A percentile compares a stretch with the other conserved stretches of the same genome.
Evolutionary conservation across 2,329 filamentous ascomycete genomes (phyloP).

Genomic region (Fusarium ramigenum): DNA sequence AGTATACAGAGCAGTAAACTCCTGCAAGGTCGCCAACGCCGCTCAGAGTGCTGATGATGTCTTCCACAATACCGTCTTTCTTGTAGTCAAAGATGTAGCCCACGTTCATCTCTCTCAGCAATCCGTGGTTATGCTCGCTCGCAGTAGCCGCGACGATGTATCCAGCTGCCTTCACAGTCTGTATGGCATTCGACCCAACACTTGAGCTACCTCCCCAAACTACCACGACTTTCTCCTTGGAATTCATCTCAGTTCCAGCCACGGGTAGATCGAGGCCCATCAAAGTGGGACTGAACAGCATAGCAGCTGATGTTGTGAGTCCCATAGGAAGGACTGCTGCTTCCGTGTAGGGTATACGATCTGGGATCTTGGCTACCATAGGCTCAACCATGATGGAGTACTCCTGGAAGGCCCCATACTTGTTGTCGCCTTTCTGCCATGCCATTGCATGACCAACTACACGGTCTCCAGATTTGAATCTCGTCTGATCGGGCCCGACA

Average conservation of each 20-base stretch:
- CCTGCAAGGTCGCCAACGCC: background rate
- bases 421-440: background rate
- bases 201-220: background rate
- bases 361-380: background rate
- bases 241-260: background rate
- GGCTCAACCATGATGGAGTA: background rate
- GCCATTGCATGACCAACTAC: background rate
- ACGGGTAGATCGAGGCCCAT: background rate
- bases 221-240: background rate
- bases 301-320: background rate
- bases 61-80: background rate
- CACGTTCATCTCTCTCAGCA: background rate
- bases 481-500: background rate
- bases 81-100: background rate
- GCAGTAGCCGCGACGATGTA: background rate
- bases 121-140: background rate
- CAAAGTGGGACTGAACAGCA: background rate
- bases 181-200: background rate
- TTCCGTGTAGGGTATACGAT: background rate
- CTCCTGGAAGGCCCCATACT: background rate
- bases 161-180: background rate
- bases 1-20: background rate
- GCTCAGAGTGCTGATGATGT: background rate
- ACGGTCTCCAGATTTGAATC: background rate
- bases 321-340: background rate